Conservation (phyloP, 2,329 filamentous ascomycete genomes). For the Mariannaea elegans region DNA sequence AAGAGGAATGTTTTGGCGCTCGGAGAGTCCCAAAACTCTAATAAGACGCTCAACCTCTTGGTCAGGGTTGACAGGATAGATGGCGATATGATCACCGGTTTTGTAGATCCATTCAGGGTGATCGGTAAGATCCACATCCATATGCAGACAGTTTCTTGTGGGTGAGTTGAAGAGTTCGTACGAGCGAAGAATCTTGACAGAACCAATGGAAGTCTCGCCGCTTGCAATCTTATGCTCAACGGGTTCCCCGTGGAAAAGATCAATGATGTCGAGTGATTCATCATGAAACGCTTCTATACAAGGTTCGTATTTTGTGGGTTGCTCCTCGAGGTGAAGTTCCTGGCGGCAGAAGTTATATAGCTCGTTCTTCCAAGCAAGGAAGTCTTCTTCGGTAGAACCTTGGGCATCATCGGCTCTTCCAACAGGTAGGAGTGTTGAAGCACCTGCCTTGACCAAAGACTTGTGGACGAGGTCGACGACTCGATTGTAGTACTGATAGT, state of each 20-base stretch:
- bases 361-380: constrained; percentile 43
- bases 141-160: constrained; percentile 44
- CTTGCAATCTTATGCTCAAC: constrained; percentile 30
- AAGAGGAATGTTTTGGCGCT: constrained; percentile 32
- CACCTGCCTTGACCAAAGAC: constrained; percentile 35
- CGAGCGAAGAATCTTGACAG: constrained; percentile 11
- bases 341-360: constrained; percentile 31
- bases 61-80: constrained; percentile 48
- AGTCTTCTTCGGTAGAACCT: constrained; percentile 44
- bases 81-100: constrained; percentile 49
- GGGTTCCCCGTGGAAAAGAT: constrained; percentile 25
- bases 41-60: constrained; percentile 42
- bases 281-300: constrained; percentile 18
- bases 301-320: constrained; percentile 33
- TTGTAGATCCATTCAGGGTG: constrained; percentile 40
- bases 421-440: constrained; percentile 30
- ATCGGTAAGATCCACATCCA: constrained; percentile 45
- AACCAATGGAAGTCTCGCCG: constrained; percentile 19
- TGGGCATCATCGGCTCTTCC: constrained; percentile 42
- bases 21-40: constrained; percentile 33
- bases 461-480: constrained; percentile 38
- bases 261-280: constrained; percentile 24
- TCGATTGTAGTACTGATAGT: constrained; percentile 47
- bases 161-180: constrained; percentile 35
- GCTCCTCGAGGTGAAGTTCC: constrained; percentile 35